phyloP scores from a whole-genome alignment of 192 early-diverging fungal genomes.

The Neocallimastix lanati region DNA sequence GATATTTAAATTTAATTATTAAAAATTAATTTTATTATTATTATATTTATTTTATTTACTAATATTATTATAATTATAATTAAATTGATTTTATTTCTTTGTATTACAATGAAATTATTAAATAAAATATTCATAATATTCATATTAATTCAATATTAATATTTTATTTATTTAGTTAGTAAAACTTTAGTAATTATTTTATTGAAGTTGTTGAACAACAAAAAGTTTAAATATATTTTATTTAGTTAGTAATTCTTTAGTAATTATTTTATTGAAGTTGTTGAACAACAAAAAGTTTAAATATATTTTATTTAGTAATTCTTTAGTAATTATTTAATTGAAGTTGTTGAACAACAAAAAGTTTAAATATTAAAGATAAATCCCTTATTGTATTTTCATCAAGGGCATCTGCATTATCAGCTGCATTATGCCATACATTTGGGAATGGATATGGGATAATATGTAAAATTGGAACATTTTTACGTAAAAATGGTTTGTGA shows the following conservation, averaged over 20 bases:
- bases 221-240: slow-evolving; percentile 67
- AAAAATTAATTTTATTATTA: no score
- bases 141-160: no score
- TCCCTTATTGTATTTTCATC: slow-evolving; percentile 42
- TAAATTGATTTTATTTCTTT: no score
- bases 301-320: no score
- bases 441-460: slow-evolving; percentile 77
- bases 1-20: no score
- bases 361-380: slow-evolving; percentile 54
- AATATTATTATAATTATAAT: no score
- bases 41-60: no score
- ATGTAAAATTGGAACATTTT: slow-evolving; percentile 70
- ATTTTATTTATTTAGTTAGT: no score
- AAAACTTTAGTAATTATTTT: background rate
- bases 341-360: slow-evolving; percentile 59
- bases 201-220: slow-evolving; percentile 44
- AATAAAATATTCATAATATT: no score
- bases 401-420: slow-evolving; percentile 56
- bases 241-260: no score
- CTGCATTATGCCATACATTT: slow-evolving; percentile 59
- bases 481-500: slow-evolving; percentile 64
- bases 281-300: slow-evolving; percentile 60
- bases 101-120: no score
- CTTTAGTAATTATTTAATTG: background rate
- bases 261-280: slow-evolving; percentile 18